phyloP scores from a whole-genome alignment of 768 basidiomycete species.

The Leucocoprinus leucothites region DNA sequence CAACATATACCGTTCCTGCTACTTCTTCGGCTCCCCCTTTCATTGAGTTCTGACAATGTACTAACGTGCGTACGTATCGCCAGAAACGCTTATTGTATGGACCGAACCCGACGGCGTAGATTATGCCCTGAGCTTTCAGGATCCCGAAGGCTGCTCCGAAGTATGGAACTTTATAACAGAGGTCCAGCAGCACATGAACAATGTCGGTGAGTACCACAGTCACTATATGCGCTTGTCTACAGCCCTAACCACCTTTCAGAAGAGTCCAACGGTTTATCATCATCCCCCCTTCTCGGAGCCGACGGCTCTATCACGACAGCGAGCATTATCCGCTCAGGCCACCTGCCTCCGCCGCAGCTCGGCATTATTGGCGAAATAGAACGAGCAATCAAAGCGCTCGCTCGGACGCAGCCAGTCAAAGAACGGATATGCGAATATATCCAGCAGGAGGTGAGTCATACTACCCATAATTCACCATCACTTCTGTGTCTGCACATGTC shows the following conservation, averaged over 20 bases:
- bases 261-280: slow-evolving; percentile 42
- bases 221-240: neutral
- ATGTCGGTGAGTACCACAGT: slow-evolving; percentile 43
- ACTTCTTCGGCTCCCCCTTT: slow-evolving; percentile 12
- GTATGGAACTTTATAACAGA: slow-evolving; percentile 97
- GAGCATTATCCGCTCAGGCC: slow-evolving; percentile 66
- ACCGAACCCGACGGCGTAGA: slow-evolving; percentile 94
- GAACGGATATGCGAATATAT: slow-evolving; percentile 91
- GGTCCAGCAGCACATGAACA: slow-evolving; percentile 82
- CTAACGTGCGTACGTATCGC: slow-evolving; percentile 10
- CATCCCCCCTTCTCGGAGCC: slow-evolving; percentile 58
- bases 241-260: slow-evolving; percentile 17
- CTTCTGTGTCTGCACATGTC: slow-evolving; percentile 10
- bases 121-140: slow-evolving; percentile 96
- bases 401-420: slow-evolving; percentile 68
- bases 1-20: neutral
- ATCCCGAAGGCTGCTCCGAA: slow-evolving; percentile 91
- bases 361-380: slow-evolving; percentile 82
- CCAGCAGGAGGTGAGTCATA: slow-evolving; percentile 65
- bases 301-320: slow-evolving; percentile 60
- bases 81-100: slow-evolving; percentile 99
- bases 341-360: slow-evolving; percentile 72
- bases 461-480: neutral
- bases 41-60: slow-evolving; percentile 4
- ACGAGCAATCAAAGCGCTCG: slow-evolving; percentile 67